Evolutionary conservation across 805 yeast genomes (phyloP).

Genomic region (Metschnikowia lachancei): DNA sequence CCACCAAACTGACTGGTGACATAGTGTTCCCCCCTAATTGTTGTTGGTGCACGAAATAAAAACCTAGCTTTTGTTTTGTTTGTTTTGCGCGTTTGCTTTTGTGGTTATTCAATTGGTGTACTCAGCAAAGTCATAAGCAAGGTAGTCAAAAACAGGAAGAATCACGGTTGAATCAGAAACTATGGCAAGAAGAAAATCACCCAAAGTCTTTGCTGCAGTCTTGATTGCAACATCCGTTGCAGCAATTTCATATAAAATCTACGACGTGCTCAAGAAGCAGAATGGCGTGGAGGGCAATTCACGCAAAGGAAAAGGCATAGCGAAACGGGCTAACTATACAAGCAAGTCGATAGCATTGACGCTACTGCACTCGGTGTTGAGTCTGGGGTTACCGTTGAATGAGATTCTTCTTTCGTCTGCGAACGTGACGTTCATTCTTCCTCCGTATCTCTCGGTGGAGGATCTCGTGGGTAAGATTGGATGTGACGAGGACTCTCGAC

Average conservation of each 20-base stretch:
- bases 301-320: not conserved
- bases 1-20: not conserved
- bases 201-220: slow-evolving; percentile 33
- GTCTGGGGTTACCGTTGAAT: slow-evolving; percentile 35
- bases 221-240: slow-evolving; percentile 35
- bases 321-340: slow-evolving; percentile 18
- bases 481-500: slow-evolving; percentile 3
- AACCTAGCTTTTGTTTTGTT: too few species aligned
- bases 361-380: slow-evolving; percentile 40
- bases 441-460: slow-evolving; percentile 41
- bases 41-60: too few species aligned
- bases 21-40: not conserved
- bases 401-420: slow-evolving; percentile 38
- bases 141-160: too few species aligned
- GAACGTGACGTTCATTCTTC: slow-evolving; percentile 43
- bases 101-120: not conserved
- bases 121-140: too few species aligned
- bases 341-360: slow-evolving; percentile 41
- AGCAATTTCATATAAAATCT: slow-evolving; percentile 34
- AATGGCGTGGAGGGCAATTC: not conserved
- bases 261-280: slow-evolving; percentile 19
- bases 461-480: slow-evolving; percentile 30
- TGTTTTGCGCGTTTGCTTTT: too few species aligned
- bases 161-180: too few species aligned
- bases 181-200: slow-evolving; percentile 24